Evolutionary conservation across 1,284 basidiomycete species (phyloP), one percentile per base, ranked within the genome.

Genomic region (Tylopilus sp.): DNA sequence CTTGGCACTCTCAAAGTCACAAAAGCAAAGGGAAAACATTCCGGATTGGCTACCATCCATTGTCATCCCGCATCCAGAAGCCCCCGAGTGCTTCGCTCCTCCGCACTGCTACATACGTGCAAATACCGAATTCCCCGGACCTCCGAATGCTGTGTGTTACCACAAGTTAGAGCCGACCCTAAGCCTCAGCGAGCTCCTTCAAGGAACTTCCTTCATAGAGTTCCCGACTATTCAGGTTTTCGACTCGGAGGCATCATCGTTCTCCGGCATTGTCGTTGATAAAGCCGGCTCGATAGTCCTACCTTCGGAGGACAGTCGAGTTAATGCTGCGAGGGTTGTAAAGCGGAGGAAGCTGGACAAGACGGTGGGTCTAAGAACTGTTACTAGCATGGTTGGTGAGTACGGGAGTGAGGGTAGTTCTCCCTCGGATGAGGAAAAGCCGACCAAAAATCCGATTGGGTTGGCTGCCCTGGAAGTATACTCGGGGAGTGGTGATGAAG

Each of bases 191-290:
- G 58, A 65, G 9, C 67, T 75, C 7, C 70, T 94, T 38, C 73
- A 69, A 39, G 70, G 81, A 38, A 86, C 79, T 43, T 73, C 79
- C 30, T 90, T 90, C 60, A 75, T 88, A 37, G 92, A 94, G 66
- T 93, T 81, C 59, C 91, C 92, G 4, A 82, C 81, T 0, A 79
- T 95, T 36, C 81, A 89, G 43, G 68, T 94, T 4, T 84, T 80
- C 71, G 77, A 84, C 42, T 76, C 79, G 41, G 71, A 64, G 9
- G 68, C 63, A 1, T 71, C 63, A 6, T 67, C 60, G 15, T 92
- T 90, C 69, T 67, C 67, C 6, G 80, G 79, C 6, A 71, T 69
- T 10, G 58, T 87, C 30, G 70, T 87, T 10, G 78, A 85, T 52
- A 69, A 72, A 41, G 60, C 71, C 41, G 81, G 78, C 2, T 58